phyloP scores from a whole-genome alignment of 805 yeast species.

The Saturnispora diversa region DNA sequence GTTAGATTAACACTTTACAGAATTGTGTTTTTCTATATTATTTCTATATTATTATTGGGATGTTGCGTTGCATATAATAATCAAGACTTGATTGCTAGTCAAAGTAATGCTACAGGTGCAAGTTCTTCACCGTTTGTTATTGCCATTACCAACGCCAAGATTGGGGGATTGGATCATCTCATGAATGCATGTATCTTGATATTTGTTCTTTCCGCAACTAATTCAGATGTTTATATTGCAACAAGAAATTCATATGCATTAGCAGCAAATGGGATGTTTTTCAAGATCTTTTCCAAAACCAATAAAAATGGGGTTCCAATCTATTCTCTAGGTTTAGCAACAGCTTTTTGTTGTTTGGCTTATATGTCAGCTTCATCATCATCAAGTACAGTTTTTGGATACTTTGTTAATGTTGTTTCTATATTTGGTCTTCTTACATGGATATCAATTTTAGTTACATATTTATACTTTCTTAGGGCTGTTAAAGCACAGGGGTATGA shows the following conservation, averaged over 20 bases:
- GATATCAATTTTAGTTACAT: constrained; percentile 62
- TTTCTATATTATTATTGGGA: constrained; percentile 46
- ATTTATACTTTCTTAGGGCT: constrained; percentile 58
- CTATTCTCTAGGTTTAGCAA: constrained; percentile 43
- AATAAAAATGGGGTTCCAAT: constrained; percentile 66
- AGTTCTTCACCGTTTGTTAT: constrained; percentile 80
- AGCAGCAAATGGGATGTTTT: constrained; percentile 68
- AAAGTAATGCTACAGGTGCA: constrained; percentile 43
- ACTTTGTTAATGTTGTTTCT: constrained; percentile 70
- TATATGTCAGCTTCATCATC: constrained; percentile 58
- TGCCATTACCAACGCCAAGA: constrained; percentile 62
- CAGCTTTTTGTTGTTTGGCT: constrained; percentile 54
- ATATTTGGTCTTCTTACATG: constrained; percentile 70
- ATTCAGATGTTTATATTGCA: constrained; percentile 70
- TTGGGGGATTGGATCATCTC: constrained; percentile 61
- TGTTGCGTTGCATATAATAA: constrained; percentile 50
- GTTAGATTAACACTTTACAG: constrained; percentile 47
- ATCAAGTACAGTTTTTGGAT: constrained; percentile 51
- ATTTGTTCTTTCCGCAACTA: constrained; percentile 75
- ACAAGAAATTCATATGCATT: constrained; percentile 69
- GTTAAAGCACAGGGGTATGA: constrained; percentile 58
- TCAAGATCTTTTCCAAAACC: constrained; percentile 55
- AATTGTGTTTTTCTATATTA: constrained; percentile 45
- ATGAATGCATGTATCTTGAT: constrained; percentile 71
- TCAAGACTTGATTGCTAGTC: constrained; percentile 36